A percentile compares a stretch with the other conserved stretches of the same genome.
phyloP scores from a whole-genome alignment of 805 yeast species.

The Suhomyces xylopsoci region DNA sequence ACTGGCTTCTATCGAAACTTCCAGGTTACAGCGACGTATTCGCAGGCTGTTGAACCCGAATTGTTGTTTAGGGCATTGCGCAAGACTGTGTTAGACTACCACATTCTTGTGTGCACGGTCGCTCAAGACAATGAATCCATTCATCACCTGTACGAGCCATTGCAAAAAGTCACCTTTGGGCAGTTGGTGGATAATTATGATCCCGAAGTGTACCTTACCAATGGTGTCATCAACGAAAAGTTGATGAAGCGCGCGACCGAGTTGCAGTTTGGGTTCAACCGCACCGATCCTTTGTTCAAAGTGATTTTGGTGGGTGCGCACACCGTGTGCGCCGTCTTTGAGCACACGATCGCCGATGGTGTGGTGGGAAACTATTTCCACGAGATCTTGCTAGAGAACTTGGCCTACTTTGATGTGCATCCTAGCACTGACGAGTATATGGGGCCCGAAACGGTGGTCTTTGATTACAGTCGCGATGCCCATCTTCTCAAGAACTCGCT shows the following conservation, averaged over 20 bases:
- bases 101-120: conserved; percentile 31
- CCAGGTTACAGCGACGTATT: conserved; percentile 31
- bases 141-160: conserved; percentile 21
- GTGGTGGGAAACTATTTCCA: conserved; percentile 33
- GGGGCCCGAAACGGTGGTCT: conserved; percentile 14
- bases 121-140: conserved; percentile 11
- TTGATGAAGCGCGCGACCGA: conserved; percentile 23
- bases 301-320: conserved; percentile 21
- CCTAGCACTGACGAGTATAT: background rate
- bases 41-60: conserved; percentile 15
- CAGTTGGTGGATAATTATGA: conserved; percentile 22
- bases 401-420: conserved; percentile 16
- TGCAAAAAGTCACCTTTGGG: conserved; percentile 18
- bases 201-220: conserved; percentile 9
- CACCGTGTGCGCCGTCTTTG: conserved; percentile 26
- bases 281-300: conserved; percentile 28
- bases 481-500: conserved; percentile 22
- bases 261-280: conserved; percentile 19
- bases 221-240: conserved; percentile 24
- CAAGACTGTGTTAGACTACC: conserved; percentile 32
- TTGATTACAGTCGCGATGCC: conserved; percentile 20
- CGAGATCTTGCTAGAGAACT: conserved; percentile 28
- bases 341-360: conserved; percentile 42
- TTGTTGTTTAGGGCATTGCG: conserved; percentile 27
- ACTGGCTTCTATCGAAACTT: conserved; percentile 31